Evolutionary conservation across 306 rosid genomes (phyloP).

Genomic region (Potentilla sterilis): DNA sequence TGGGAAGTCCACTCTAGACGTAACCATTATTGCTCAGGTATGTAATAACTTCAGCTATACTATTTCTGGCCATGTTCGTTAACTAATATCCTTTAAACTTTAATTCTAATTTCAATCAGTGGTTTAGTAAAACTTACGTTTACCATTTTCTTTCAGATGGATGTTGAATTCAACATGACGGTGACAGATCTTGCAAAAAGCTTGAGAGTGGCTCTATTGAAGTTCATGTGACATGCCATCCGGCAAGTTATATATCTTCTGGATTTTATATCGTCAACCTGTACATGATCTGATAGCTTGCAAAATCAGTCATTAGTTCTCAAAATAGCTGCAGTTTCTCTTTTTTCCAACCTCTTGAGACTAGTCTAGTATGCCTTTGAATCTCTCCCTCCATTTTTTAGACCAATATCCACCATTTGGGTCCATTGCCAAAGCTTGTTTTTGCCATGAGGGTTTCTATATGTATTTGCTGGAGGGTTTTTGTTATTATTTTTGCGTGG

Average conservation of each 20-base stretch:
- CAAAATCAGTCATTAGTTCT: neutral
- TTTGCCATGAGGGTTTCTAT: conserved; percentile 3
- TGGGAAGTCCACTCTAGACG: conserved; percentile 44
- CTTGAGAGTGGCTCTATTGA: conserved; percentile 38
- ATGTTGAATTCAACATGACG: conserved; percentile 40
- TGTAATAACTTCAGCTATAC: neutral
- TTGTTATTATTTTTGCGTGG: conserved; percentile 30
- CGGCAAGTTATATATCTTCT: neutral
- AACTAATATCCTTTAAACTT: neutral
- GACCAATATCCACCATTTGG: conserved; percentile 4
- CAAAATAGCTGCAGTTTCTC: neutral
- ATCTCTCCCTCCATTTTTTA: neutral
- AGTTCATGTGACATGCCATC: conserved; percentile 26
- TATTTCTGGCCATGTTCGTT: neutral
- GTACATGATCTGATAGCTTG: conserved; percentile 10
- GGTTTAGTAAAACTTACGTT: neutral
- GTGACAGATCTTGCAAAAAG: conserved; percentile 42
- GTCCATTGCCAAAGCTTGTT: conserved; percentile 20
- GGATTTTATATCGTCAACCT: neutral
- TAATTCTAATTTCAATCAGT: neutral
- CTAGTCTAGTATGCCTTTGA: neutral
- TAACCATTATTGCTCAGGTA: conserved; percentile 71
- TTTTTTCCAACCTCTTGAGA: neutral
- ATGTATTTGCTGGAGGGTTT: conserved; percentile 14
- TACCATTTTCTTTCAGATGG: conserved; percentile 44